Evolutionary conservation across 768 basidiomycete genomes (phyloP).

Genomic region (Psilocybe subaeruginosa): DNA sequence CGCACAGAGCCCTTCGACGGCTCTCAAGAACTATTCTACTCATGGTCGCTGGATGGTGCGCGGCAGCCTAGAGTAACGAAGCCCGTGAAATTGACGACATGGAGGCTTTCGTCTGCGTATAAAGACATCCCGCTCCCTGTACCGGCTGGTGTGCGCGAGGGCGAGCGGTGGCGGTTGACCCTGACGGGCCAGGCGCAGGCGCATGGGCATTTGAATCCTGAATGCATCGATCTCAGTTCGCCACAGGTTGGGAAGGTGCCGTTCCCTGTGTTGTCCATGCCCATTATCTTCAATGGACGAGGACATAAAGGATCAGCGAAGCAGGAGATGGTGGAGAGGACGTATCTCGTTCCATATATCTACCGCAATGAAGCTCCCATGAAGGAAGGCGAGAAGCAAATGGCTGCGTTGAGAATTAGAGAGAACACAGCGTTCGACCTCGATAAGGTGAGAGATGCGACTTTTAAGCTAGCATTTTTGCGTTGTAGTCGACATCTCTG

Average conservation of each 20-base stretch:
- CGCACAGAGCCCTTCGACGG: constrained; percentile 71
- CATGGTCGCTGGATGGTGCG: constrained; percentile 48
- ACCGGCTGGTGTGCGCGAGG: constrained; percentile 53
- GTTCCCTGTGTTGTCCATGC: constrained; percentile 72
- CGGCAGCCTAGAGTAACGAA: constrained; percentile 33
- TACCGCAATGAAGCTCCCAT: constrained; percentile 18
- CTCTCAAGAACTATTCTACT: constrained; percentile 68
- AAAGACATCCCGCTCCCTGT: constrained; percentile 71
- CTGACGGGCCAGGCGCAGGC: constrained; percentile 40
- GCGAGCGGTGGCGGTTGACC: constrained; percentile 68
- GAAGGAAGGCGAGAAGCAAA: constrained; percentile 7
- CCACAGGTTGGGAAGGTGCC: constrained; percentile 44
- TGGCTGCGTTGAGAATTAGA: constrained; percentile 47
- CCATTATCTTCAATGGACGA: constrained; percentile 46
- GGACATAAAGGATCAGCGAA: constrained; percentile 41
- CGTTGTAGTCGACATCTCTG: constrained; percentile 11
- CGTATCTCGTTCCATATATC: constrained; percentile 42
- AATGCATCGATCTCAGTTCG: constrained; percentile 45
- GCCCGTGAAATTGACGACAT: constrained; percentile 73
- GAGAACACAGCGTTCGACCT: constrained; percentile 92
- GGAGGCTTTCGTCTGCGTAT: constrained; percentile 69
- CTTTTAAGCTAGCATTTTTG: not conserved
- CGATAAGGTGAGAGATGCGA: constrained; percentile 70
- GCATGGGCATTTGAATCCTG: constrained; percentile 24
- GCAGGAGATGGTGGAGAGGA: constrained; percentile 69